Evolutionary conservation across 1,139 yeast genomes (phyloP), one percentile per base, ranked within the genome.

Genomic region (Kurtzmaniella quercitrusa): DNA sequence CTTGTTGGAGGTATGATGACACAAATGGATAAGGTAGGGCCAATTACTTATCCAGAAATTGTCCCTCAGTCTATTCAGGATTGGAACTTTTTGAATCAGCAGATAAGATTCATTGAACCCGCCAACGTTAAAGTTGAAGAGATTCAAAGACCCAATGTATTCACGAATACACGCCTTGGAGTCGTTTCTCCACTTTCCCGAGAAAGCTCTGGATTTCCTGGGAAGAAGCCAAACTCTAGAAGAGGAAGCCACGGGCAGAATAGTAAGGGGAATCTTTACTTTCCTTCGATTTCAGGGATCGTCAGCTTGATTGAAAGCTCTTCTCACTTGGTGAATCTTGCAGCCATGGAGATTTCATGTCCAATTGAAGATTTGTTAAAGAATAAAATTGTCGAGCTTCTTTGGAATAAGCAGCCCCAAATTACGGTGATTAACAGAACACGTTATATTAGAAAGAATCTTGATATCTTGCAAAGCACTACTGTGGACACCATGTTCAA

Each of bases 321-420:
- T 34, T 10, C 23, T 12, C 16, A 17, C 21, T 34, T 34, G 37
- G 37, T 34, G 14, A 34, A 34, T 12, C 10, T 6, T 27, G 31
- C 31, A 10, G 31, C 10, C 4, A 11, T 27, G 31, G 31, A 27
- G 14, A 5, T 27, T 36, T 21, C 25, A 18, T 36, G 15, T 18
- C 34, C 44, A 10, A 41, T 44, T 38, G 44, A 44, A 34, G 39
- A 44, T 9, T 9, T 41, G 33, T 18, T 41, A 12, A 15, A 23
- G 12, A 25, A 27, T 11, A 16, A 23, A 10, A 15, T 40, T 2
- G 36, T 40, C 5, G 12, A 17, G 18, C 34, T 41, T 12, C 15
- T 29, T 14, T 8, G 21, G 9, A 31, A 38, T 4, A 39, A 44
- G 4, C 39, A 41, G 14, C 15, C 7, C 2, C 14, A 27, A 10